A percentile compares a stretch with the other conserved stretches of the same genome.
phyloP scores from a whole-genome alignment of 225 moss, liverwort and hornwort genomes.

The Straminergon stramineum region DNA sequence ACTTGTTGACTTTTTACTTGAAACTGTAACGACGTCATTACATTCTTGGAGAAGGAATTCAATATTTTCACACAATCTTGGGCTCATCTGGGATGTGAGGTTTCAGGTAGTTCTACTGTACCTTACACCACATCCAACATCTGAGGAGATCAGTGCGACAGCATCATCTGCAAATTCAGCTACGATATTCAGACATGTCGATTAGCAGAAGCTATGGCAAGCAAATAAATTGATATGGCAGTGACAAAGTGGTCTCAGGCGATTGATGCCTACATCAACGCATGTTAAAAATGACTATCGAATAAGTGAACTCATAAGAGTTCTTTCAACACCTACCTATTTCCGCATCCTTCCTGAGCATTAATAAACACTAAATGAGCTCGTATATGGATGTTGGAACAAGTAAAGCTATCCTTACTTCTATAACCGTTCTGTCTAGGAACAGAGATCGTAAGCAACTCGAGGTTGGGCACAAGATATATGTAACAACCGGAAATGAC shows the following conservation, averaged over 20 bases:
- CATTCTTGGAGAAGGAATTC: background rate
- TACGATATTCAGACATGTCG: background rate
- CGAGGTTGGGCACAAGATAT: background rate
- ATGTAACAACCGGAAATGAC: background rate
- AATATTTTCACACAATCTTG: background rate
- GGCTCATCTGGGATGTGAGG: background rate
- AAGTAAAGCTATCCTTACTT: conserved; percentile 2
- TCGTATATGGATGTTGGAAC: background rate
- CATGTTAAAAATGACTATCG: conserved; percentile 4
- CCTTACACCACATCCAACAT: no score
- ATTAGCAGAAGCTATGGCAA: background rate
- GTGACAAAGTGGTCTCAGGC: background rate
- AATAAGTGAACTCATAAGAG: conserved; percentile 9
- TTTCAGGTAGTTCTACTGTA: background rate
- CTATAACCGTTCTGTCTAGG: background rate
- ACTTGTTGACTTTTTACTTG: background rate
- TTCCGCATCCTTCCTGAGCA: background rate
- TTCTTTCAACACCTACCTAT: conserved; percentile 4
- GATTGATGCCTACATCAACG: background rate
- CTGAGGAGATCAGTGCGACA: background rate
- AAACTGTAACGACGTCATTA: background rate
- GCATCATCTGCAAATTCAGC: background rate
- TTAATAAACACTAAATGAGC: background rate
- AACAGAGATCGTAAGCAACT: conserved; percentile 2
- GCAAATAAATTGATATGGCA: background rate